Evolutionary conservation across 1,139 yeast species (phyloP).

Genomic region (Debaryomyces sp.): DNA sequence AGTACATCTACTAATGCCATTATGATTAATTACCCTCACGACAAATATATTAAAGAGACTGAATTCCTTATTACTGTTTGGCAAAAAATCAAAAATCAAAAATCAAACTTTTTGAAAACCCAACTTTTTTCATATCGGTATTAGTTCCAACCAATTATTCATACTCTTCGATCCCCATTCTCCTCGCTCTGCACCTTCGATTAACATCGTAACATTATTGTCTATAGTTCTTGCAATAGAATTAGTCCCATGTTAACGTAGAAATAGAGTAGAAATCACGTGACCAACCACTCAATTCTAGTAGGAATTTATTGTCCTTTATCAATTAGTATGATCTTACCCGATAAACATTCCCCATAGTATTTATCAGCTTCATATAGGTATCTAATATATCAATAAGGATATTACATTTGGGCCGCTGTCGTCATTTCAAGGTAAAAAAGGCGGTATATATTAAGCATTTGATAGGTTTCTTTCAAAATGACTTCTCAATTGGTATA

Average conservation of each 20-base stretch:
- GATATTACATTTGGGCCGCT: neutral
- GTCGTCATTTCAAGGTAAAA: neutral
- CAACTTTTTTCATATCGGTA: too few relatives aligned
- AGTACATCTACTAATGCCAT: too few relatives aligned
- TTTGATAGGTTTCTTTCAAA: neutral
- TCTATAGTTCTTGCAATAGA: neutral
- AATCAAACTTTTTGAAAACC: too few relatives aligned
- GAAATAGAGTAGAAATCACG: neutral
- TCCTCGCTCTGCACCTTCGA: too few relatives aligned
- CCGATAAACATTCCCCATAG: neutral
- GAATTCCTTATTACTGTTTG: too few relatives aligned
- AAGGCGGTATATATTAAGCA: neutral
- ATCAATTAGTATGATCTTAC: neutral
- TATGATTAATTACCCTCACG: too few relatives aligned
- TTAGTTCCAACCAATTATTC: too few relatives aligned
- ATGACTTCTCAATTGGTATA: constrained; percentile 22
- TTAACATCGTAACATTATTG: too few relatives aligned
- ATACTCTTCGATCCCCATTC: too few relatives aligned
- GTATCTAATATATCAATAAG: neutral
- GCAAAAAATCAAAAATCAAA: too few relatives aligned
- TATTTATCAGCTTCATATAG: neutral
- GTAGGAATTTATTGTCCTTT: constrained; percentile 1
- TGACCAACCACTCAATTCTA: neutral
- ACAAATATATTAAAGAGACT: too few relatives aligned
- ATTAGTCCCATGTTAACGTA: neutral